These are phyloP conservation scores for Trichosporon faecale DNA, from an alignment of 1,284 basidiomycete species.

Conservation along the genomic window DNA sequence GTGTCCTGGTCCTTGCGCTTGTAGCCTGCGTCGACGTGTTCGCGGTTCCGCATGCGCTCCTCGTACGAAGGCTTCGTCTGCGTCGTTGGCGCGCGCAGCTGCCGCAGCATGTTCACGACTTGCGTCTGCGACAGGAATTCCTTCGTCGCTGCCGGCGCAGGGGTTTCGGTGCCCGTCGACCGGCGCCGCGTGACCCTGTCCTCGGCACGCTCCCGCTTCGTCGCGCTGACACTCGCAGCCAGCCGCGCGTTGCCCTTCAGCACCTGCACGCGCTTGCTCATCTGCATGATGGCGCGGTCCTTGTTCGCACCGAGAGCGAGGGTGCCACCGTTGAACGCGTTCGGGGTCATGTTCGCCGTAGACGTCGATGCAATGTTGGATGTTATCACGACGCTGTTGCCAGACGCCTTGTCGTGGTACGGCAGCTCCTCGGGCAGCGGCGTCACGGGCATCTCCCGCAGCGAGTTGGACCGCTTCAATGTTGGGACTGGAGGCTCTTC, in stretches of 20 bases:
- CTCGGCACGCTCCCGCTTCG: not conserved
- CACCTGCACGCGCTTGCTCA: slow-evolving; percentile 52
- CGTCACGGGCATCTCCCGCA: slow-evolving; percentile 32
- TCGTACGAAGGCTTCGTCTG: slow-evolving; percentile 29
- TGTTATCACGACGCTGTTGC: slow-evolving; percentile 89
- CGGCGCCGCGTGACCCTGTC: slow-evolving; percentile 12
- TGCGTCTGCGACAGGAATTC: slow-evolving; percentile 43
- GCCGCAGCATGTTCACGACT: slow-evolving; percentile 42
- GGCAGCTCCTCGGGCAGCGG: slow-evolving; percentile 38
- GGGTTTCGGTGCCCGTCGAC: slow-evolving; percentile 22
- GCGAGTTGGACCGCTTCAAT: slow-evolving; percentile 37
- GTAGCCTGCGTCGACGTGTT: slow-evolving; percentile 37
- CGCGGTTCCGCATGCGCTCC: slow-evolving; percentile 37
- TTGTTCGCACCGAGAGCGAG: slow-evolving; percentile 36
- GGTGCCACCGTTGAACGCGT: slow-evolving; percentile 20
- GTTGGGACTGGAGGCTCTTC: slow-evolving; percentile 38
- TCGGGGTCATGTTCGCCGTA: slow-evolving; percentile 44
- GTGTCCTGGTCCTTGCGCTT: slow-evolving; percentile 71
- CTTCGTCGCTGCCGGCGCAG: slow-evolving; percentile 20
- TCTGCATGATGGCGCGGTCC: slow-evolving; percentile 47
- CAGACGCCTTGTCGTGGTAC: slow-evolving; percentile 74
- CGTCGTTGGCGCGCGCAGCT: slow-evolving; percentile 32
- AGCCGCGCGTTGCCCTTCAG: slow-evolving; percentile 48
- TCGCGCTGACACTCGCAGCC: slow-evolving; percentile 19
- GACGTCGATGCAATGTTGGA: slow-evolving; percentile 86